A percentile compares a stretch with the other conserved stretches of the same genome.
Conservation (phyloP, 1,284 basidiomycete genomes). For the Trametes versicolor region DNA sequence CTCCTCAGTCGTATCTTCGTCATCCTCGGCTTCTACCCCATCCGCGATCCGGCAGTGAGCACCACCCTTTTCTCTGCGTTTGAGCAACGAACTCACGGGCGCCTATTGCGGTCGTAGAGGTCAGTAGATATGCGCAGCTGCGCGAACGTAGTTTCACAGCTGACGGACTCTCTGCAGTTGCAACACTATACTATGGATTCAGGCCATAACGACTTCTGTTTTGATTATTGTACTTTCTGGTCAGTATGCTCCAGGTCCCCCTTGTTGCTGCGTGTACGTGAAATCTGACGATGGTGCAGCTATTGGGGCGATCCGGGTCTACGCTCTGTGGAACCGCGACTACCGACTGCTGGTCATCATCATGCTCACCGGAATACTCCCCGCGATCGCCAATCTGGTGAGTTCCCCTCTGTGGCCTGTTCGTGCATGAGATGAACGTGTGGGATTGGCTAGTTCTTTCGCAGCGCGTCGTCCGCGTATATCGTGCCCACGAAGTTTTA, state of each 20-base stretch:
- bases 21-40: conserved; percentile 17
- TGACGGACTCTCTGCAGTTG: conserved; percentile 10
- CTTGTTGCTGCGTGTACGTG: too few species aligned
- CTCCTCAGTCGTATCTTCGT: conserved; percentile 27
- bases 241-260: background rate
- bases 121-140: background rate
- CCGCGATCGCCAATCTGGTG: conserved; percentile 30
- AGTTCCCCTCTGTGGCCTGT: background rate
- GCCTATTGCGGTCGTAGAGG: conserved; percentile 1
- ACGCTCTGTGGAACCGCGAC: conserved; percentile 32
- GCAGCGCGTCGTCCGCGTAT: conserved; percentile 24
- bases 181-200: conserved; percentile 22
- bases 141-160: background rate
- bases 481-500: conserved; percentile 23
- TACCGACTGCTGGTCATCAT: conserved; percentile 21
- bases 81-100: background rate
- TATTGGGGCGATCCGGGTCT: conserved; percentile 31
- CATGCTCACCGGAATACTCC: conserved; percentile 28
- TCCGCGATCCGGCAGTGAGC: conserved; percentile 24
- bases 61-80: too few species aligned
- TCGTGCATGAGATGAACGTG: background rate
- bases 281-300: conserved; percentile 7
- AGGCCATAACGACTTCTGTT: conserved; percentile 19
- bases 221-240: conserved; percentile 28
- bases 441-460: conserved; percentile 22